These are phyloP conservation scores for Digitaria exilis DNA, from an alignment of 202 grass and related monocot genomes.

Conservation along the genomic window DNA sequence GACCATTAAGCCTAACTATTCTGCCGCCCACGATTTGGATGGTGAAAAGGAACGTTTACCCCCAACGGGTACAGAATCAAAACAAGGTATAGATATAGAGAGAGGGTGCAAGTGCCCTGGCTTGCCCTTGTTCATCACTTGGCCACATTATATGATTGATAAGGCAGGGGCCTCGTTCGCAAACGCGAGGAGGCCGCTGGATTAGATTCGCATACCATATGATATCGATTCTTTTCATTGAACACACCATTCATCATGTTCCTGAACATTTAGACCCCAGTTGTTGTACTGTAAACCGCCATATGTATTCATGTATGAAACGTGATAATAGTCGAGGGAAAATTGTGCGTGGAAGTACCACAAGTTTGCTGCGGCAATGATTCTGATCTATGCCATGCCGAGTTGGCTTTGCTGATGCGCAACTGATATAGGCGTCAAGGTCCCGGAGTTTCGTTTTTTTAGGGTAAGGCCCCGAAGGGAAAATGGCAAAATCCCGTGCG, in stretches of 20 bases:
- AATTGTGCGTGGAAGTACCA: background rate
- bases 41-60: background rate
- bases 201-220: conserved; percentile 23
- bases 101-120: conserved; percentile 49
- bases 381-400: background rate
- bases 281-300: conserved; percentile 8
- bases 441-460: too few species aligned
- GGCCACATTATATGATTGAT: conserved; percentile 27
- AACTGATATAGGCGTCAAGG: too few species aligned
- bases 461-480: too few species aligned
- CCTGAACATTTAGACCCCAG: conserved; percentile 21
- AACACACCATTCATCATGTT: conserved; percentile 7
- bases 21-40: background rate
- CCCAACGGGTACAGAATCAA: conserved; percentile 11
- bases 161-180: conserved; percentile 24
- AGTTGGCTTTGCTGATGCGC: too few species aligned
- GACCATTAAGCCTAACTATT: conserved; percentile 26
- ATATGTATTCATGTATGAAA: conserved; percentile 26
- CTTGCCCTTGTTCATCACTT: conserved; percentile 33
- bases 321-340: background rate
- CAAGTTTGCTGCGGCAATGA: background rate
- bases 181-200: conserved; percentile 11
- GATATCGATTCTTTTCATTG: conserved; percentile 39
- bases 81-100: conserved; percentile 47
- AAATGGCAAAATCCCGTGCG: too few species aligned